phyloP scores from a whole-genome alignment of 805 yeast genomes.

The Sugiyamaella chiloensis region DNA sequence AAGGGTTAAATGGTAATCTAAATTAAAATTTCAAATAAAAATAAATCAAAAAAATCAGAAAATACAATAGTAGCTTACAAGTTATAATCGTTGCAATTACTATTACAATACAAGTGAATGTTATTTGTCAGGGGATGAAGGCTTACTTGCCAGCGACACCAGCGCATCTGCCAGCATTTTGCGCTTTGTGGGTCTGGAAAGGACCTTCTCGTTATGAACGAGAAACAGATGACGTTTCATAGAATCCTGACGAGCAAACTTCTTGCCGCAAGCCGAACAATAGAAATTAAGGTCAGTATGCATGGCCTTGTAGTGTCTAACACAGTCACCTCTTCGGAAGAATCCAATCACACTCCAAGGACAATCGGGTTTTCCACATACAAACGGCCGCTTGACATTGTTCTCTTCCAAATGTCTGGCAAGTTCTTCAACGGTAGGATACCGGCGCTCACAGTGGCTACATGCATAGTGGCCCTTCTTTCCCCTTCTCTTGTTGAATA shows the following conservation, averaged over 20 bases:
- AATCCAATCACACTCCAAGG: constrained; percentile 45
- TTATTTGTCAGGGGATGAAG: no score
- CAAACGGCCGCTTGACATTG: constrained; percentile 34
- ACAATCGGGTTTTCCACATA: constrained; percentile 36
- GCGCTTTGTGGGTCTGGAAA: constrained; percentile 39
- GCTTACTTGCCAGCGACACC: neutral
- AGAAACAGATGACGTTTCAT: constrained; percentile 35
- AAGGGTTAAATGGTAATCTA: no score
- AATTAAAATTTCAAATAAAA: no score
- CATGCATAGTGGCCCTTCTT: constrained; percentile 41
- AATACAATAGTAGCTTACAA: no score
- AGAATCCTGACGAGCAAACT: constrained; percentile 34
- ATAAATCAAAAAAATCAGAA: no score
- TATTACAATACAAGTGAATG: no score
- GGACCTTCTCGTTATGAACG: constrained; percentile 29
- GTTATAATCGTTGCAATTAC: no score
- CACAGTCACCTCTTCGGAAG: constrained; percentile 36
- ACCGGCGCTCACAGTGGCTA: constrained; percentile 37
- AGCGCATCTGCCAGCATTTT: constrained; percentile 36
- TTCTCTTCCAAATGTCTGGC: constrained; percentile 38
- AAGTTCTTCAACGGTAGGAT: constrained; percentile 33
- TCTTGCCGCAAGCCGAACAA: constrained; percentile 27
- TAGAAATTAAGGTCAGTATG: constrained; percentile 21
- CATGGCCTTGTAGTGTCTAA: constrained; percentile 34
- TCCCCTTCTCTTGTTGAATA: neutral